Evolutionary conservation across 2,329 filamentous ascomycete genomes (phyloP).

Genomic region (Thelonectria blattea): DNA sequence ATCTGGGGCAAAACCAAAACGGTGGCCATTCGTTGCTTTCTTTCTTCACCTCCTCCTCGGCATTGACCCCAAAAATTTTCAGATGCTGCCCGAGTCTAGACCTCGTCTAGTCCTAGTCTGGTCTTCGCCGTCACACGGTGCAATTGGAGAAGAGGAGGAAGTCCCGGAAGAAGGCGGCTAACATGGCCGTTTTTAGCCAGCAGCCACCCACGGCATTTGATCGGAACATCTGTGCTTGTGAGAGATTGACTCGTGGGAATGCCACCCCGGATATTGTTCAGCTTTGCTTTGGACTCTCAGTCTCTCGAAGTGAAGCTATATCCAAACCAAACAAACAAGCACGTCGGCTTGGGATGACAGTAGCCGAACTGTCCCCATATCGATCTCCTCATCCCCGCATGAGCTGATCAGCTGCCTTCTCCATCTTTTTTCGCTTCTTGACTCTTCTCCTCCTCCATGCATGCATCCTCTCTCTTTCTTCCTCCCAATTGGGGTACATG

Average conservation of each 20-base stretch:
- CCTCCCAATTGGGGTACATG: slow-evolving; percentile 8
- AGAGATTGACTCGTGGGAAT: not conserved
- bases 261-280: not conserved
- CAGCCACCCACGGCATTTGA: not conserved
- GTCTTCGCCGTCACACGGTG: slow-evolving; percentile 4
- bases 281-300: not conserved
- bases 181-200: slow-evolving; percentile 12
- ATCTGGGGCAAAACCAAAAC: too few relatives aligned
- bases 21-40: not conserved
- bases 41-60: not conserved
- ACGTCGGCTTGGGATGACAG: slow-evolving; percentile 1
- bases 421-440: not conserved
- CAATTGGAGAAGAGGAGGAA: slow-evolving; percentile 5
- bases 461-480: not conserved
- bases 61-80: slow-evolving; percentile 4
- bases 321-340: not conserved
- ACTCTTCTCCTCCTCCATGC: not conserved
- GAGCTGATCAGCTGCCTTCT: not conserved
- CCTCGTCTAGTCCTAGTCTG: slow-evolving; percentile 13
- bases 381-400: not conserved
- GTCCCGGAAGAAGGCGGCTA: slow-evolving; percentile 1
- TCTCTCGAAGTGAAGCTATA: slow-evolving; percentile 2
- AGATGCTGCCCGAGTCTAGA: slow-evolving; percentile 9
- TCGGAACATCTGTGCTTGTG: not conserved
- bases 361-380: not conserved